Evolutionary conservation across 2,329 filamentous ascomycete genomes (phyloP), one percentile per base, ranked within the genome.

Genomic region (Arthrobotrys musiformis): DNA sequence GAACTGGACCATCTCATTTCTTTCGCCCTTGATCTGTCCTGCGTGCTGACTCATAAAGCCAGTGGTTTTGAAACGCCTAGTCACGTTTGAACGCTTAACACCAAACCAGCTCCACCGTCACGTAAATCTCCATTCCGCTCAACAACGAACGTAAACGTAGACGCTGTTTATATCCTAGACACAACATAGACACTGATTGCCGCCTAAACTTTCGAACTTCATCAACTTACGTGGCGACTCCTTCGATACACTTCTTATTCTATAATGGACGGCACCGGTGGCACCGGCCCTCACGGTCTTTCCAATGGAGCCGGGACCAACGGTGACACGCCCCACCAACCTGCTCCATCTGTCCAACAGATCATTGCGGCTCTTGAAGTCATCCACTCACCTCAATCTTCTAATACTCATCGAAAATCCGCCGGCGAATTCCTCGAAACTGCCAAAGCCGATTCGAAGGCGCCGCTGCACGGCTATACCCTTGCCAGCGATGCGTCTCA

Each of bases 311-410:
- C 54, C 54, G 44, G 48, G 17, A 61, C 67, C 48, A 78, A 72
- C 60, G 72, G 72, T 33, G 58, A 66, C 37, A 61, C 50, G 30
- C 30, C 54, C 56, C 58, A 52, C 48, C 50, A 60, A 33, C 13
- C 60, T 46, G 26, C 37, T 19, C 68, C 69, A 22, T 60, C 80
- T 42, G 86, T 93, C 62, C 85, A 88, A 61, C 89, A 88, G 82
- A 95, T 98, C 79, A 89, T 93, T 82, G 89, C 92, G 81, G 95
- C 95, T 44, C 89, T 99, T 80, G 89, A 95, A 81, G 89, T 96
- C 80, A 92, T 97, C 78, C 94, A 98, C 85, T 91, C 89, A 82
- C 89, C 94, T 9, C 88, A 89, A 77, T 94, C 94, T 44, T 87
- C 90, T 79, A 97, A 97, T 84, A 88, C 92, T 79, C 87, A 91